These are phyloP conservation scores for Coleophoma crateriformis DNA, from an alignment of 2,329 filamentous ascomycete genomes.

Conservation along the genomic window DNA sequence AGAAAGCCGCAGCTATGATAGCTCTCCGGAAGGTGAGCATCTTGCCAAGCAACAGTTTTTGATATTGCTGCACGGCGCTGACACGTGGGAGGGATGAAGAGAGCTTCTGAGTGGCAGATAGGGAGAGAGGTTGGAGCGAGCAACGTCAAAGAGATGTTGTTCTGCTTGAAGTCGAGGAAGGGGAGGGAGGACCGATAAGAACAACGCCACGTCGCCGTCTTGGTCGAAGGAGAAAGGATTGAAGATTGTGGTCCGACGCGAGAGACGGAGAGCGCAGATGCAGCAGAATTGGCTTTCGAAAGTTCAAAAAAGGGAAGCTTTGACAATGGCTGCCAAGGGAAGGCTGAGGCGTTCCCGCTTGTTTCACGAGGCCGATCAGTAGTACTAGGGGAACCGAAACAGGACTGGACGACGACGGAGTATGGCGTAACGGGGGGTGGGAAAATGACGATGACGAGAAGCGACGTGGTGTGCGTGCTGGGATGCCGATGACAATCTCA, in stretches of 20 bases:
- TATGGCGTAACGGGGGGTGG: neutral
- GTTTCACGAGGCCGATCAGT: neutral
- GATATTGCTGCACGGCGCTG: neutral
- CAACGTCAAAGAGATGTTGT: neutral
- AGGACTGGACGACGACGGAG: neutral
- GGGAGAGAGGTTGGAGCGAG: no score
- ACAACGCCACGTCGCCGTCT: neutral
- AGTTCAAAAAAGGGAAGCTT: neutral
- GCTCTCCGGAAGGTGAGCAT: conserved; percentile 81
- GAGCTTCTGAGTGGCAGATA: no score
- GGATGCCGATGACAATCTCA: no score
- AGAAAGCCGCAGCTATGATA: conserved; percentile 62
- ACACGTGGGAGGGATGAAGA: no score
- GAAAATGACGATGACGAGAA: no score
- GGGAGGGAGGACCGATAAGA: no score
- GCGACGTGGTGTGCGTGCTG: no score
- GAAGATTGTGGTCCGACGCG: no score
- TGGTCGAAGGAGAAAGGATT: neutral
- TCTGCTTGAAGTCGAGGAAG: neutral
- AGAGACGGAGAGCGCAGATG: no score
- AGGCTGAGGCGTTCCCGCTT: neutral
- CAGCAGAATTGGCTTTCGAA: no score
- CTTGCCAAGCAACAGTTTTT: conserved; percentile 13
- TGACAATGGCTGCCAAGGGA: neutral
- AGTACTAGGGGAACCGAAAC: neutral